A percentile compares a stretch with the other conserved stretches of the same genome.
phyloP scores from a whole-genome alignment of 179 eudicot species.

The Monotropa hypopitys region DNA sequence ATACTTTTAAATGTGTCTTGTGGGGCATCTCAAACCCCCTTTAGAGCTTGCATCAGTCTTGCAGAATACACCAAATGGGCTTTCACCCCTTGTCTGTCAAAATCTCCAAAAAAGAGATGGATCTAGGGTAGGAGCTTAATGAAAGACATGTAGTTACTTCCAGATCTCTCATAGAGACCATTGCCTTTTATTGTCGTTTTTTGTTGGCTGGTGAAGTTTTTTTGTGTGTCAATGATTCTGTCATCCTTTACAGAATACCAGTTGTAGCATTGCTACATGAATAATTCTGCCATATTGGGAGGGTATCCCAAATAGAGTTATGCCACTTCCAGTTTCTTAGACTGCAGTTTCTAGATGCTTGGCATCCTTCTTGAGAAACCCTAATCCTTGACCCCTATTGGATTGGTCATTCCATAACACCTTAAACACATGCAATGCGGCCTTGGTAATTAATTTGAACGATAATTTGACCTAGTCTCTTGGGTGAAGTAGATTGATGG shows the following conservation, averaged over 20 bases:
- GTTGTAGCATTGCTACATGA: not conserved
- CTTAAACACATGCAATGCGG: too few relatives aligned
- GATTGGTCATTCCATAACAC: not conserved
- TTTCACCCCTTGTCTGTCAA: too few relatives aligned
- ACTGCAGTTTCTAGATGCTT: not conserved
- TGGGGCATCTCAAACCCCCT: not conserved
- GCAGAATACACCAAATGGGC: too few relatives aligned
- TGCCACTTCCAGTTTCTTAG: not conserved
- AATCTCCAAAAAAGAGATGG: not conserved
- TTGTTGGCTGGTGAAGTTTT: too few relatives aligned
- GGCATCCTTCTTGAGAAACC: not conserved
- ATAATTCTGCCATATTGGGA: not conserved
- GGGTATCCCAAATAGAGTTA: not conserved
- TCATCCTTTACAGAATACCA: not conserved
- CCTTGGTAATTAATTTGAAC: too few relatives aligned
- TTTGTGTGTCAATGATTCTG: not conserved
- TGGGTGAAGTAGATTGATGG: not conserved
- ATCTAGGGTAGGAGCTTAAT: not conserved
- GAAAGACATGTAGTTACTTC: not conserved
- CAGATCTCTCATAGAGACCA: too few relatives aligned
- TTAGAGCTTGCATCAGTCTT: too few relatives aligned
- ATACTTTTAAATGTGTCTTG: not conserved
- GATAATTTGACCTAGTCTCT: too few relatives aligned
- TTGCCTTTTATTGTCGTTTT: too few relatives aligned
- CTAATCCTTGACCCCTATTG: not conserved